A percentile compares a stretch with the other conserved stretches of the same genome.
Conservation (phyloP, 208 protist species). For the Crithidia acanthocephali region DNA sequence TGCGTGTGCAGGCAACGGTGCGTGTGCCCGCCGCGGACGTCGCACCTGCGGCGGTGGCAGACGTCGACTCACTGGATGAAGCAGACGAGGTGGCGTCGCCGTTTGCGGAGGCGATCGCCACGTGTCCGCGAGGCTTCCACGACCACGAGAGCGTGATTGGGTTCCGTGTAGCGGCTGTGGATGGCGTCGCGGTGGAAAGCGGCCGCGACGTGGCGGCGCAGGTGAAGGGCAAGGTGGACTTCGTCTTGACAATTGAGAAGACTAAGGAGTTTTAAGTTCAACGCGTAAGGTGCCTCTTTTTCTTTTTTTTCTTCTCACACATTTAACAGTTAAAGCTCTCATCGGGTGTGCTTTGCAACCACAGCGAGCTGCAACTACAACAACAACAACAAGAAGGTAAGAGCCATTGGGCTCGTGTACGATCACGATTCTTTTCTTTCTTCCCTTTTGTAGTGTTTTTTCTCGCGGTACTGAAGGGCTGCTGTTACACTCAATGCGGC, state of each 20-base stretch:
- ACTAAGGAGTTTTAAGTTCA: background rate
- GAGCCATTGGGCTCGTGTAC: too few species aligned
- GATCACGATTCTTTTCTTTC: too few species aligned
- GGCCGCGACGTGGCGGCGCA: constrained; percentile 41
- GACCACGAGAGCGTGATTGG: constrained; percentile 26
- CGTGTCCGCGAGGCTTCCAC: background rate
- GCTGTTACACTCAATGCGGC: too few species aligned
- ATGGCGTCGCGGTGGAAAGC: constrained; percentile 32
- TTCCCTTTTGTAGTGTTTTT: background rate
- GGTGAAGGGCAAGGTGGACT: constrained; percentile 25
- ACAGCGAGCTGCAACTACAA: too few species aligned
- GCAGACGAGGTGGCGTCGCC: constrained; percentile 25
- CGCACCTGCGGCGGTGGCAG: background rate
- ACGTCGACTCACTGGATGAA: background rate
- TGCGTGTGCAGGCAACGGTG: constrained; percentile 30
- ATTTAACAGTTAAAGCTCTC: too few species aligned
- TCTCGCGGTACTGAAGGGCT: too few species aligned
- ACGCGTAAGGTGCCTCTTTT: too few species aligned
- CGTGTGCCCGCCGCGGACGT: background rate
- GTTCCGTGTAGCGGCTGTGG: constrained; percentile 33
- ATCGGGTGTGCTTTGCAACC: too few species aligned
- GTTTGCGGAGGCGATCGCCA: constrained; percentile 27
- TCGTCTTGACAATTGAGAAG: constrained; percentile 16
- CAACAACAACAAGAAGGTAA: too few species aligned
- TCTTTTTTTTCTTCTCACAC: too few species aligned